Base-by-base conservation (phyloP, 805 yeast genomes). In the Monosporozyma aquatica region DNA sequence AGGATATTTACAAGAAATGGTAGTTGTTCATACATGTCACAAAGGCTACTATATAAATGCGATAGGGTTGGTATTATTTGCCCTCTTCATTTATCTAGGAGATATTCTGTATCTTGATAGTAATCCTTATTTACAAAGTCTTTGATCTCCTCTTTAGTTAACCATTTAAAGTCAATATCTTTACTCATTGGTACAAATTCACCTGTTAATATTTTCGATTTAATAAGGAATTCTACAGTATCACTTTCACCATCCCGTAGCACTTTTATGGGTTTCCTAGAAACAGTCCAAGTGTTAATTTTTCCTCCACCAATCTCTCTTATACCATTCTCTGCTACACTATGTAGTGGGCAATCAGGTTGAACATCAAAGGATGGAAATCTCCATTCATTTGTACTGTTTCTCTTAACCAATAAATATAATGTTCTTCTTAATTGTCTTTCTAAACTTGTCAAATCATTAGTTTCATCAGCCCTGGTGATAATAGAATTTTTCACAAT, bases 151-250 rank as follows among this genome's bases (percentile, higher is more conserved):
- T 82, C 86, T 57, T 78, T 84, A 24, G 86, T 75, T 52, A 87
- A 70, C 98, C 98, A 90, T 53, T 80, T 78, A 65, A 66, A 85
- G 42, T 81, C 80, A 38, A 64, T 50, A 28, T 59, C 54, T 9
- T 62, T 53, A n/a, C 61, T 53, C 33, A 61, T 58, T 33, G 62
- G 58, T 26, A 67, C 64, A 61, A 89, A 89, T 47, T 69, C 67
- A 37, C 97, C 98, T 10, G 95, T 83, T 52, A 90, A 66, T 44
- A 90, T 86, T 60, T 87, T 95, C 26, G 94, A 82, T 64, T 86
- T 87, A 53, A 92, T 76, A 53, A 84, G 68, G 58, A 80, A 92
- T 53, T 84, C 90, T 9, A 50, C 58, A 2, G 54, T 21, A 1
- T 58, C 51, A 11, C 45, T 51, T 6, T 52, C 45, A 10, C 47